These are phyloP conservation scores for Fraxinus anomala DNA, from an alignment of 257 asterid species.

Conservation along the genomic window DNA sequence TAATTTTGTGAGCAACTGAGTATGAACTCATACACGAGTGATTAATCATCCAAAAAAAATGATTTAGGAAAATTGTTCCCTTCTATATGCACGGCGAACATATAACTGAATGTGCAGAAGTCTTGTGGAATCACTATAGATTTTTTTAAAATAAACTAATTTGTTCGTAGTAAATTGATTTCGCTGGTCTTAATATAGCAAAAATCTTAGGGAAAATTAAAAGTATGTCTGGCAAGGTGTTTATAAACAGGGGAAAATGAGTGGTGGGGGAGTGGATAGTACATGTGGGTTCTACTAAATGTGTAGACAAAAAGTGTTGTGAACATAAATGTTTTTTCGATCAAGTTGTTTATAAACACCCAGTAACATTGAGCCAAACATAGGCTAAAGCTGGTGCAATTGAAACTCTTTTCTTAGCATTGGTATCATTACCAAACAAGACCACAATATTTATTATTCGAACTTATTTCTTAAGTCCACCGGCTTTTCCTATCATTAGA, in stretches of 20 bases:
- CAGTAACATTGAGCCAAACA: no score
- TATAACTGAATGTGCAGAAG: not conserved
- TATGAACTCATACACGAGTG: not conserved
- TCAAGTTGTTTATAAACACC: no score
- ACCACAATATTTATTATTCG: not conserved
- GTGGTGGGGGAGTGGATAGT: no score
- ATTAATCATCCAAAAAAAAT: not conserved
- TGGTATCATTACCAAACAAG: not conserved
- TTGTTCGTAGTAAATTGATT: not conserved
- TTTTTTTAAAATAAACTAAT: not conserved
- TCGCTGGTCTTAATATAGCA: not conserved
- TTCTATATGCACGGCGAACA: constrained; percentile 2
- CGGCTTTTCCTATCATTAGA: constrained; percentile 5
- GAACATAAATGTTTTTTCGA: no score
- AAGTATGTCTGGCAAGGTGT: no score
- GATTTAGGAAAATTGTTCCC: not conserved
- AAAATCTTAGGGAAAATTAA: not conserved
- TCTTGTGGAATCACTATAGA: not conserved
- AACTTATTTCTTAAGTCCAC: not conserved
- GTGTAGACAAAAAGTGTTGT: no score
- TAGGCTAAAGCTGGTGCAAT: not conserved
- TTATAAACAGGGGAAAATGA: no score
- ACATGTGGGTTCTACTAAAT: no score
- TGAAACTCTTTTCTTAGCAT: constrained; percentile 4
- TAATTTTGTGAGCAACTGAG: not conserved